Base-by-base conservation (phyloP, 208 protist genomes). In the Leishmania guyanensis region DNA sequence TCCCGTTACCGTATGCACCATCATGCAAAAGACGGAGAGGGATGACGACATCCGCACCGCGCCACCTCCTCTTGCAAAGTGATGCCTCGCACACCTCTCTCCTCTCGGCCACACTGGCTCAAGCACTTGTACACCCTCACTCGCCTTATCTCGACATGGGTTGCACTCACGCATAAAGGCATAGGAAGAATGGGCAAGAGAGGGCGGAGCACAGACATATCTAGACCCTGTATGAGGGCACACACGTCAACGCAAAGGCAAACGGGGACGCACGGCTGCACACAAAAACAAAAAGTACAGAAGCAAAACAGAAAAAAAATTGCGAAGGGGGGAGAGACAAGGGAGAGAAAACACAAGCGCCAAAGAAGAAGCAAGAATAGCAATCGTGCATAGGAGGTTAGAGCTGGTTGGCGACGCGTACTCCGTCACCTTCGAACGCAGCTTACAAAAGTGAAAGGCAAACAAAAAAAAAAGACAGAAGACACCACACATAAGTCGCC, bases 391-490 rank as follows among this genome's bases (percentile, higher is more conserved):
- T 14, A 33, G 62, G 14, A 36, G 62, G 62, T 36, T 39, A 26
- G 62, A 66, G 29, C 62, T 36, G 62, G 62, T 66, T 66, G 62
- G 62, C 62, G 62, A 29, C 62, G 29, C 62, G 62, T 66, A 66
- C 62, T 66, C 58, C 58, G 62, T 66, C 29, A 66, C 62, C 29
- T 66, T 66, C 62, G n/a, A 39, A 66, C 39, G 62, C 68, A 75
- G 39, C 39, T 46, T 43, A 56, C 48, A 22, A 60, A 39, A 46
- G 10, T 39, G 29, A 60, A 72, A 64, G 46, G 70, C 54, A 50
- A 83, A 51, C 46, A 43, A 69, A 66, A 68, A 66, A 68, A 64
- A 54, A 54, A 75, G 48, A 29, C 33, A 14, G n/a, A 66, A 33
- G 29, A 46, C 43, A 8, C 58, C 43, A 46, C n/a, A 20, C 6